Percentiles rank a stretch among this genome's conserved stretches.
These are phyloP conservation scores for Auriscalpium microsporum DNA, from an alignment of 768 basidiomycete species.

Conservation along the genomic window DNA sequence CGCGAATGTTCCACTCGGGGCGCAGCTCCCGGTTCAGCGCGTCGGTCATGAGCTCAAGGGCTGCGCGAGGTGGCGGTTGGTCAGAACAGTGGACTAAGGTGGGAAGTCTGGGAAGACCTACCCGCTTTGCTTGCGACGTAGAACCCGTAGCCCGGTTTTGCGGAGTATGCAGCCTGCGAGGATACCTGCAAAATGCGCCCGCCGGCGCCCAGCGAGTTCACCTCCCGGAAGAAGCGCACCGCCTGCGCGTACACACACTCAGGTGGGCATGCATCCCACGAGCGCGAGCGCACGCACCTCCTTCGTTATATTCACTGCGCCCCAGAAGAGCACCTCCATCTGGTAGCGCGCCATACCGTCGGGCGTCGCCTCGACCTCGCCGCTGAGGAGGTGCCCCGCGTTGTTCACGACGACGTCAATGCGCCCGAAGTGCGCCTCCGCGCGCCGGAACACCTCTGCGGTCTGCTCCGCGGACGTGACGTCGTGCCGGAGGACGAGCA, in stretches of 20 bases:
- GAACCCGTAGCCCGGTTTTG: neutral
- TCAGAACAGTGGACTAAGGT: neutral
- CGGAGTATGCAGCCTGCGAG: neutral
- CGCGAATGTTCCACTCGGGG: neutral
- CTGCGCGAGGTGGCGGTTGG: neutral
- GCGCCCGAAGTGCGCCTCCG: neutral
- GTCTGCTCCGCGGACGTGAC: neutral
- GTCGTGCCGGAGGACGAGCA: neutral
- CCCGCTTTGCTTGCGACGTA: neutral
- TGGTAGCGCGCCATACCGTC: neutral
- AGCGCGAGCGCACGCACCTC: neutral
- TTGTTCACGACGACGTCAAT: slow-evolving; percentile 5
- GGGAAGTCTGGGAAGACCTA: neutral
- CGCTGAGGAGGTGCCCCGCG: neutral
- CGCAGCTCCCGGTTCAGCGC: neutral
- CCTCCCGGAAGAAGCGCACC: neutral
- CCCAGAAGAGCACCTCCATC: slow-evolving; percentile 2
- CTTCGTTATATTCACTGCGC: neutral
- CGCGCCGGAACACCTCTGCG: neutral
- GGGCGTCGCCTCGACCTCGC: slow-evolving; percentile 1
- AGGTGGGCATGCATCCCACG: too few relatives aligned
- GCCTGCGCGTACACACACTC: neutral
- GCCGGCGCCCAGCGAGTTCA: neutral
- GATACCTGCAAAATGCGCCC: neutral
- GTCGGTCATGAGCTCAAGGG: neutral